A percentile compares a stretch with the other conserved stretches of the same genome.
phyloP scores from a whole-genome alignment of 2,329 filamentous ascomycete genomes.

The Cyphellophora attinorum region DNA sequence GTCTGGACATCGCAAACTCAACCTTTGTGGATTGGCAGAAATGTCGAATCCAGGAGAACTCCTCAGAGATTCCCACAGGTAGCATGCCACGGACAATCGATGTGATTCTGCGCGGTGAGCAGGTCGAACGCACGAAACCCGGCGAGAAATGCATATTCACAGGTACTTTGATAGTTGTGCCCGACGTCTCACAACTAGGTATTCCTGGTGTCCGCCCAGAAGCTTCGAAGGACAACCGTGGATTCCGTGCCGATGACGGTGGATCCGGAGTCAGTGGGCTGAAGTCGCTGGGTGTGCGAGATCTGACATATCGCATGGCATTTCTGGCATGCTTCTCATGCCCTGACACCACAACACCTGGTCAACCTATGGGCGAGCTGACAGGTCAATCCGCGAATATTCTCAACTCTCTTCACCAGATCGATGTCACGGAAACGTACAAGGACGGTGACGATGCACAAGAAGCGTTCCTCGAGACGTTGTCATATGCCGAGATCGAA shows the following conservation, averaged over 20 bases:
- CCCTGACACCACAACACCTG: constrained; percentile 72
- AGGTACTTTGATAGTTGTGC: constrained; percentile 88
- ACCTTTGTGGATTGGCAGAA: constrained; percentile 99
- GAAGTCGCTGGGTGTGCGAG: constrained; percentile 85
- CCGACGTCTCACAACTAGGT: constrained; percentile 89
- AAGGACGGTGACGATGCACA: constrained; percentile 73
- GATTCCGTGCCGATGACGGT: constrained; percentile 68
- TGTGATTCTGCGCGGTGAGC: constrained; percentile 89
- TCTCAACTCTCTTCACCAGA: constrained; percentile 71
- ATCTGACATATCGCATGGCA: constrained; percentile 53
- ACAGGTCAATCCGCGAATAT: constrained; percentile 74
- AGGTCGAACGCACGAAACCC: constrained; percentile 93
- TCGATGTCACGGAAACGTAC: constrained; percentile 54
- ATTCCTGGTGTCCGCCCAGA: constrained; percentile 78
- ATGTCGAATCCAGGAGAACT: constrained; percentile 95
- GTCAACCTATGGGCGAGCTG: constrained; percentile 59
- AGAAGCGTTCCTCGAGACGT: constrained; percentile 72
- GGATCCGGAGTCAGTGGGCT: constrained; percentile 79
- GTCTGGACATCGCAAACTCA: constrained; percentile 90
- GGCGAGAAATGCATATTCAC: constrained; percentile 98
- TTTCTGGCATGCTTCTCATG: constrained; percentile 41
- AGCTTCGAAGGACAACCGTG: constrained; percentile 72
- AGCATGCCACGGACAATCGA: constrained; percentile 99
- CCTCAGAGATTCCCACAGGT: constrained; percentile 92
- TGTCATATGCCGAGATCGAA: constrained; percentile 79